These are phyloP conservation scores for Colletotrichum graminicola DNA, from an alignment of 2,329 filamentous ascomycete genomes.

Conservation along the genomic window DNA sequence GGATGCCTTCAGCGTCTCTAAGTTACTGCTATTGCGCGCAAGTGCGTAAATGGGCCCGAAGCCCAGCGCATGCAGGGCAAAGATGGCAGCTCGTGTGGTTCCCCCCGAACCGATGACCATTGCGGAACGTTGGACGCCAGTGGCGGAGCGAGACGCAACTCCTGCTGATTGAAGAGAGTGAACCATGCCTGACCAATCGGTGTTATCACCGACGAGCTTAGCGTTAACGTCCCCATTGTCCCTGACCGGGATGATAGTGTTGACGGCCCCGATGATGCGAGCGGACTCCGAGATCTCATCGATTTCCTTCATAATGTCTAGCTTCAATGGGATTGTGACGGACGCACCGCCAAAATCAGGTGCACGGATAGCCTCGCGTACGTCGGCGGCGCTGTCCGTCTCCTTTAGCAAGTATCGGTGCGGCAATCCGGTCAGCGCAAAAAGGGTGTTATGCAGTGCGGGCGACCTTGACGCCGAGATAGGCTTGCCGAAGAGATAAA, in stretches of 20 bases:
- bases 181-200: constrained; percentile 94
- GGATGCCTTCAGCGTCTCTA: constrained; percentile 73
- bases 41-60: constrained; percentile 90
- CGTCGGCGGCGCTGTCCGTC: constrained; percentile 73
- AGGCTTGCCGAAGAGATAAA: constrained; percentile 90
- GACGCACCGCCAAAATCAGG: constrained; percentile 91
- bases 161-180: constrained; percentile 80
- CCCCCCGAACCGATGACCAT: constrained; percentile 93
- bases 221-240: constrained; percentile 37
- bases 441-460: constrained; percentile 89
- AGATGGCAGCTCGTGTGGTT: constrained; percentile 91
- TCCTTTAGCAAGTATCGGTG: constrained; percentile 85
- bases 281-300: constrained; percentile 86
- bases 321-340: constrained; percentile 94
- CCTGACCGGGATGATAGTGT: constrained; percentile 83
- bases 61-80: constrained; percentile 84
- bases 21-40: constrained; percentile 79
- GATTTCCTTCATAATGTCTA: constrained; percentile 84
- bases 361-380: constrained; percentile 75
- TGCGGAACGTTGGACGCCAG: constrained; percentile 60
- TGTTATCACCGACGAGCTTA: constrained; percentile 87
- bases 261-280: constrained; percentile 88
- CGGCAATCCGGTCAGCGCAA: constrained; percentile 81
- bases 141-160: constrained; percentile 57
- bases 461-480: constrained; percentile 87